Evolutionary conservation across 2,329 filamentous ascomycete species (phyloP), one percentile per base, ranked within the genome.

Genomic region (Cordyceps cateniannulata): DNA sequence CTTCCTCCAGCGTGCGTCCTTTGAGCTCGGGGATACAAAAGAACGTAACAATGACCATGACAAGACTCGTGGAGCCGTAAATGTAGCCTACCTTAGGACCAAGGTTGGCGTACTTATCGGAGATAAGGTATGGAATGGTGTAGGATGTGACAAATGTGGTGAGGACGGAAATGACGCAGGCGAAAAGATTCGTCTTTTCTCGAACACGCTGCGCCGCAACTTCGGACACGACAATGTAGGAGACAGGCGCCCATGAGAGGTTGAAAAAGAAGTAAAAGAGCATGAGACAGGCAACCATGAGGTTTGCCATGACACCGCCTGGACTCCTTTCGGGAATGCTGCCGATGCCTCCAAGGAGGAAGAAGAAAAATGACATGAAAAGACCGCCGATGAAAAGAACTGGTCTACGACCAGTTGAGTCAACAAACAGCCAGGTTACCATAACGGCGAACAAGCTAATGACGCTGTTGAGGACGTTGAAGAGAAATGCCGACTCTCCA

Each of bases 21-120:
- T 75, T 76, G 3, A 78, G 75, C 66, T 81, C 79, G 22, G 77
- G 77, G 20, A 78, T 68, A 56, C 69, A 75, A 65, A 77, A 77
- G 64, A 69, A 77, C 1, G 76, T 73, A 64, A 77, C 79, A 1
- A 72, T 65, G 1, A 77, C 66, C 53, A 76, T 73, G 8, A 72
- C 27, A 14, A 77, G 65, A 64, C 76, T 75, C 42, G 65, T 65
- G 29, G 67, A 64, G 6, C 73, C 75, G 49, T 72, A 77, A n/a
- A 77, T 74, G 51, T 75, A 76, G 2, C 74, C 73, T 0, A 76
- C 68, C 44, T 72, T 74, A 20, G 67, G 67, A 0, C 68, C 71
- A 1, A 77, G 67, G 16, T 65, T 66, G 6, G 72, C 75, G 49
- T 76, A 75, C 2, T 66, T 65, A 1, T 65, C 62, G 32, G 74